Evolutionary conservation across 2,329 filamentous ascomycete genomes (phyloP), one percentile per base, ranked within the genome.

Genomic region (Alternaria ventricosa): DNA sequence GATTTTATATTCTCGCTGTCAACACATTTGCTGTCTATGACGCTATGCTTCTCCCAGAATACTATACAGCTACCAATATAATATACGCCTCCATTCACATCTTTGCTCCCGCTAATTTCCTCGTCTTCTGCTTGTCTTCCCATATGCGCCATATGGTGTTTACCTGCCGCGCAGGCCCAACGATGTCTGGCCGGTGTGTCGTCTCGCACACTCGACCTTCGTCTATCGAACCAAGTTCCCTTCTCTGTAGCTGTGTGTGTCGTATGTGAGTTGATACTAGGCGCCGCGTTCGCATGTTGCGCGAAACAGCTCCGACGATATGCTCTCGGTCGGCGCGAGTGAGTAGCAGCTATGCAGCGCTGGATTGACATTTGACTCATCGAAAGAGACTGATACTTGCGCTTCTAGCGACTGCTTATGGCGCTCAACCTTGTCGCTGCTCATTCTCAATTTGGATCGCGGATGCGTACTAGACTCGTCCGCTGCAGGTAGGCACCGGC

Each of bases 391-490:
- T 13, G 22, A 9, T 22, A 9, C 30, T 33, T 4, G 13, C 12
- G 20, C 8, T 0, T 5, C 20, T 9, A 3, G 1, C 5, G 4
- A 30, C 3, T 15, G 18, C 4, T 13, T n/a, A 22, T 6, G 15
- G 28, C 28, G 4, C 18, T 23, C 7, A 8, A n/a, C 0, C 15
- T 8, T 15, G 18, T 36, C 18, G n/a, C 12, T 51, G 12, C 22
- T 20, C 20, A 51, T 27, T 15, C 6, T 45, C 43, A 13, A 11
- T 18, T 11, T 13, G 6, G 9, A 22, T 18, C 12, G n/a, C 9
- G 18, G 18, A 18, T 30, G 20, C 28, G 6, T n/a, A 51, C 15
- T 28, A 5, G 6, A 36, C 4, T n/a, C 13, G 25, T 13, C 18
- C 8, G 49, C 49, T 11, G 7, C 8, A 6, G 12, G n/a, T 18